Base-by-base conservation (phyloP, 805 yeast genomes). In the Kuraishia molischiana region DNA sequence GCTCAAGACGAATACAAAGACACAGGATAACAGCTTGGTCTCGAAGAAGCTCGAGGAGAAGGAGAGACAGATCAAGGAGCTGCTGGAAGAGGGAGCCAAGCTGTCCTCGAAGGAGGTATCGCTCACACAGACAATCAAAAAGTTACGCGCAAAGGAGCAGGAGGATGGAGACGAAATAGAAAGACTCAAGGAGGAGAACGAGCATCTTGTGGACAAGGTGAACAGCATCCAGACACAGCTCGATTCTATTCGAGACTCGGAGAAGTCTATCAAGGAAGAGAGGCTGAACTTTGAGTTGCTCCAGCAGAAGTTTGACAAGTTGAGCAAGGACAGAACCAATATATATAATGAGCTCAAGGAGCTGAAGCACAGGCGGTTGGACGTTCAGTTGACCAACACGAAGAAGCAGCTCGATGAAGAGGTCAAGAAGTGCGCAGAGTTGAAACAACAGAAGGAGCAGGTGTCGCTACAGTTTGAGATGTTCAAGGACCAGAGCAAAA, bases 1-100 rank as follows among this genome's bases (percentile, higher is more conserved):
- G 37, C 33, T 21, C 32, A 30, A 32, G 28, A 24, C 14, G 9
- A 14, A 22, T 4, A 11, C 24, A 10, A 29, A 24, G 13, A 20
- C 15, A 9, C 15, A 18, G 6, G 31, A 32, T 18, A 29, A 31
- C 19, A 17, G 32, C 41, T 52, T 40, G 4, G 44, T 51, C 39
- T 47, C 40, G 44, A 62, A 47, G 44, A 67, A 57, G 39, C 55
- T 56, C 34, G 59, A 44, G 49, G 73, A 56, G 47, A 79, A 63
- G 62, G 85, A 87, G 37, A 69, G 64, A 10, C 72, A 76, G 22
- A 76, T 89, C 19, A 69, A 72, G 14, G 77, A 79, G 40, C 59
- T 89, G 21, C 52, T 83, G 51, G 75, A 72, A 38, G 95, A 87
- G 56, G 95, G 95, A 3, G 79, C 81, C 44, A 74, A 70, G 19